Evolutionary conservation across 2,329 filamentous ascomycete genomes (phyloP).

Genomic region (Madurella mycetomatis): DNA sequence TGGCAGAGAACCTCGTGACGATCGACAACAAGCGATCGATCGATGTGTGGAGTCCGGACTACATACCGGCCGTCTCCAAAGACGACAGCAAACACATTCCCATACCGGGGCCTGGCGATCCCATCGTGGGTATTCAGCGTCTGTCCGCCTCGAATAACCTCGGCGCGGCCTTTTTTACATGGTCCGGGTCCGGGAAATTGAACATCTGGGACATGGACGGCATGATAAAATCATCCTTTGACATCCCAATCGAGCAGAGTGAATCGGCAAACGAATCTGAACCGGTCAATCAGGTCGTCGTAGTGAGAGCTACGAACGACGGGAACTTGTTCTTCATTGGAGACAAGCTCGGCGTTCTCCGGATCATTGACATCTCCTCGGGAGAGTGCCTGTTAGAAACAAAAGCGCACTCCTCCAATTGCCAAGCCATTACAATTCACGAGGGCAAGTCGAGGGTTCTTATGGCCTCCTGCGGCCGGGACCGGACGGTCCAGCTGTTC

Average conservation of each 20-base stretch:
- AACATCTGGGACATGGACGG: constrained; percentile 80
- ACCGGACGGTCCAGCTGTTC: constrained; percentile 93
- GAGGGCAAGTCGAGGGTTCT: constrained; percentile 59
- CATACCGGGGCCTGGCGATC: constrained; percentile 59
- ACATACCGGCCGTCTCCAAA: constrained; percentile 38
- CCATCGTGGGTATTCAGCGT: constrained; percentile 68
- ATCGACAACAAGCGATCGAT: constrained; percentile 74
- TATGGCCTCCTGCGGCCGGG: constrained; percentile 78
- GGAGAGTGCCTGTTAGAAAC: constrained; percentile 62
- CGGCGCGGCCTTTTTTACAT: constrained; percentile 77
- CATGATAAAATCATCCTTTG: constrained; percentile 57
- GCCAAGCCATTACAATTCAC: constrained; percentile 73
- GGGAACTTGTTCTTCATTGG: constrained; percentile 71
- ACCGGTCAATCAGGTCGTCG: constrained; percentile 54
- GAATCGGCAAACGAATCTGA: constrained; percentile 48
- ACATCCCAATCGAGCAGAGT: constrained; percentile 64
- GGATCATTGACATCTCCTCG: constrained; percentile 60
- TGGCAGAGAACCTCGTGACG: constrained; percentile 64
- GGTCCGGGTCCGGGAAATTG: constrained; percentile 76
- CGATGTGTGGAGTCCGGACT: constrained; percentile 55
- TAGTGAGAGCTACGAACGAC: constrained; percentile 55
- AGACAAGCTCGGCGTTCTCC: constrained; percentile 80
- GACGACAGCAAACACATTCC: constrained; percentile 44
- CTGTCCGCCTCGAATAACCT: constrained; percentile 57
- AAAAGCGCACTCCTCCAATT: constrained; percentile 82